These are phyloP conservation scores for Trichoderma sp. DNA, from an alignment of 2,329 filamentous ascomycete species.

Conservation along the genomic window DNA sequence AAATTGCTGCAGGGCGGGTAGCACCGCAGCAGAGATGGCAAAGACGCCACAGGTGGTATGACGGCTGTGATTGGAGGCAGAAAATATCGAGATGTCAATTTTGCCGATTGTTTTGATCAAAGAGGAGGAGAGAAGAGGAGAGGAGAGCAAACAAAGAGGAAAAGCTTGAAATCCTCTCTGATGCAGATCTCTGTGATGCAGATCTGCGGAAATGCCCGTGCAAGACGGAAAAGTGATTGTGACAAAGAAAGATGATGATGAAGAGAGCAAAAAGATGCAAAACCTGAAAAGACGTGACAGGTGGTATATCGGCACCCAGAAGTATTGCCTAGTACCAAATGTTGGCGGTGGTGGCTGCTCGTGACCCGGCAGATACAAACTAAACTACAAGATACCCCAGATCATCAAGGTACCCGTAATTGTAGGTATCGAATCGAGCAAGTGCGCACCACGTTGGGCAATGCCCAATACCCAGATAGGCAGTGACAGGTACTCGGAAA, in stretches of 20 bases:
- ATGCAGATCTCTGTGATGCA: not conserved
- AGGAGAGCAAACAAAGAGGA: not conserved
- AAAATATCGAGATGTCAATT: not conserved
- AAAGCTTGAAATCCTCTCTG: not conserved
- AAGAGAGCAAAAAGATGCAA: not conserved
- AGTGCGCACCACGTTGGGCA: not conserved
- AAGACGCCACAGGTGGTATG: not conserved
- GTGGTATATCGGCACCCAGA: conserved; percentile 1
- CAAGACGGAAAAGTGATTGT: not conserved
- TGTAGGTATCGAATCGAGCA: not conserved
- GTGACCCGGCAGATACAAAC: conserved; percentile 8
- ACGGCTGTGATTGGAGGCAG: not conserved
- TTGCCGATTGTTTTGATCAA: not conserved
- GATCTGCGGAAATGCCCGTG: not conserved
- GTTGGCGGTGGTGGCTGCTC: not conserved
- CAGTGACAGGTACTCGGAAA: not conserved
- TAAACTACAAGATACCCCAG: not conserved
- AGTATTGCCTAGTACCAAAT: conserved; percentile 6
- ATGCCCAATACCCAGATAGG: not conserved
- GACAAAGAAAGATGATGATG: not conserved
- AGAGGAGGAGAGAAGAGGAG: not conserved
- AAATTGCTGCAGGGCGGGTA: conserved; percentile 6
- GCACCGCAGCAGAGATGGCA: not conserved
- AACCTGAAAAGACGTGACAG: not conserved
- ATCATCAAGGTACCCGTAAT: not conserved